phyloP scores from a whole-genome alignment of 306 rosid genomes.

The Crotalaria pallida region DNA sequence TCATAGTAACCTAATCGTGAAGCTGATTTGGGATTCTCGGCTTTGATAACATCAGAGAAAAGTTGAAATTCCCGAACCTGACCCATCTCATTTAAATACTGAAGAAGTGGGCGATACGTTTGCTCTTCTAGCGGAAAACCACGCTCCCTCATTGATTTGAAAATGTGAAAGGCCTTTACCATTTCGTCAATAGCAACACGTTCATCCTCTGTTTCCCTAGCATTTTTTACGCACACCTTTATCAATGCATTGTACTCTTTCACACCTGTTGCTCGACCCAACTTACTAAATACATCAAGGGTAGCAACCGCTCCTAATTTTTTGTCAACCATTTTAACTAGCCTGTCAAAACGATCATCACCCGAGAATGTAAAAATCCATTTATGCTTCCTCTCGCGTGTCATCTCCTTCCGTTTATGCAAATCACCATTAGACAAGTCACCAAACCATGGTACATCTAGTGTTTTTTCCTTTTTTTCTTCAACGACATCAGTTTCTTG shows the following conservation, averaged over 20 bases:
- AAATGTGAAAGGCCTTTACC: slow-evolving; percentile 42
- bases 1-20: slow-evolving; percentile 77
- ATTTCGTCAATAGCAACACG: slow-evolving; percentile 43
- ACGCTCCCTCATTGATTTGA: slow-evolving; percentile 50
- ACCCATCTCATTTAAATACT: slow-evolving; percentile 60
- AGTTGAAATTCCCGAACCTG: slow-evolving; percentile 60
- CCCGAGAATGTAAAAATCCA: slow-evolving; percentile 35
- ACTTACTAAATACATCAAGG: slow-evolving; percentile 36
- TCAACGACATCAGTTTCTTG: slow-evolving; percentile 13
- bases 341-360: slow-evolving; percentile 22
- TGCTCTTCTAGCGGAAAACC: slow-evolving; percentile 59
- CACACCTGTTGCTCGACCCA: slow-evolving; percentile 59
- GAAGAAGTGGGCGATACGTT: slow-evolving; percentile 55
- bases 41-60: slow-evolving; percentile 46
- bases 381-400: slow-evolving; percentile 58
- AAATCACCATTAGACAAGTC: not conserved
- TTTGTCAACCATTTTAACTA: slow-evolving; percentile 36
- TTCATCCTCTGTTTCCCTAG: slow-evolving; percentile 48
- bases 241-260: slow-evolving; percentile 59
- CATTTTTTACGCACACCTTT: slow-evolving; percentile 43
- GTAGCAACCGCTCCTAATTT: slow-evolving; percentile 48
- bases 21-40: slow-evolving; percentile 39
- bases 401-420: slow-evolving; percentile 34
- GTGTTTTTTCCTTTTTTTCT: not conserved
- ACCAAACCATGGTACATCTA: slow-evolving; percentile 38